Percentiles rank a stretch among this genome's conserved stretches.
These are phyloP conservation scores for Wickerhamiella galacta DNA, from an alignment of 805 yeast genomes.

Conservation along the genomic window DNA sequence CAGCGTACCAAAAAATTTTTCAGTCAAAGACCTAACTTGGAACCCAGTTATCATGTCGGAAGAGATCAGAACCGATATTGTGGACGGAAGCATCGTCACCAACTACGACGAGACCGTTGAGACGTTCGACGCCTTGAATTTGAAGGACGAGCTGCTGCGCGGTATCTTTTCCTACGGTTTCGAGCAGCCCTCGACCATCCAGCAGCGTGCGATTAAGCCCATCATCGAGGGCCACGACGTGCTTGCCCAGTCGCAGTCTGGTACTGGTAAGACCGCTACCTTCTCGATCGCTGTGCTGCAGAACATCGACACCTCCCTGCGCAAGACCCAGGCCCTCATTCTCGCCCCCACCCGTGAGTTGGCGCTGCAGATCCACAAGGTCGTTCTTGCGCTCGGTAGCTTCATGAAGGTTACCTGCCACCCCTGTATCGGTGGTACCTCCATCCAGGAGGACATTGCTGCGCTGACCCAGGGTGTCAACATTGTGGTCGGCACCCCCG, in stretches of 20 bases:
- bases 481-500: constrained; percentile 95
- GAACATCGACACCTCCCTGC: constrained; percentile 47
- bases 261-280: constrained; percentile 86
- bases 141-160: constrained; percentile 57
- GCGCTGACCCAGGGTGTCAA: constrained; percentile 77
- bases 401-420: constrained; percentile 84
- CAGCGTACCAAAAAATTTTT: too few species aligned
- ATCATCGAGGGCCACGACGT: constrained; percentile 90
- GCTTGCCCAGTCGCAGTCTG: constrained; percentile 79
- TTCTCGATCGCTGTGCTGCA: constrained; percentile 51
- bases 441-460: constrained; percentile 72
- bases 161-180: constrained; percentile 64
- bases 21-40: too few species aligned
- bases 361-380: constrained; percentile 91
- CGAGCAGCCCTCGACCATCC: constrained; percentile 94
- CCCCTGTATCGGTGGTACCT: constrained; percentile 96
- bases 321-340: constrained; percentile 80
- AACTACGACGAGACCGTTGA: constrained; percentile 85
- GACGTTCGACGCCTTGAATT: constrained; percentile 57
- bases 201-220: constrained; percentile 91
- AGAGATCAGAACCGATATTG: too few species aligned
- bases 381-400: constrained; percentile 74
- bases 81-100: constrained; percentile 71
- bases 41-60: too few species aligned
- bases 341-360: constrained; percentile 96